These are phyloP conservation scores for Saccharomyces eubayanus DNA, from an alignment of 805 yeast species.

Conservation along the genomic window DNA sequence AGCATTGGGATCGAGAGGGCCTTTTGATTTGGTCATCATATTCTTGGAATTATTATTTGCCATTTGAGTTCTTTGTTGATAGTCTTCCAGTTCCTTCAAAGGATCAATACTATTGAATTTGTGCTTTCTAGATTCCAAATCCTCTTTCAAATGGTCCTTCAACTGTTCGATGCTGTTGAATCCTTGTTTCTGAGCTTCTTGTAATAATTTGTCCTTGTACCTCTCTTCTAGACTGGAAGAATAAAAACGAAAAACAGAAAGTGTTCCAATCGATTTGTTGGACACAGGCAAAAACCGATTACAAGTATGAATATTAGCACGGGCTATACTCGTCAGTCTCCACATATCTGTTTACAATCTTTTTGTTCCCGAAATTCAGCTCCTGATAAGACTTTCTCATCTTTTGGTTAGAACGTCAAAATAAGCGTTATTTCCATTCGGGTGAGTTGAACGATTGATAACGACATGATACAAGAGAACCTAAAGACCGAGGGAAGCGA, in stretches of 20 bases:
- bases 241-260: slow-evolving; percentile 1
- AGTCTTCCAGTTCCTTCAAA: slow-evolving; percentile 53
- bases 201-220: slow-evolving; percentile 32
- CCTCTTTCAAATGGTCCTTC: slow-evolving; percentile 51
- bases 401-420: slow-evolving; percentile 1
- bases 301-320: background rate
- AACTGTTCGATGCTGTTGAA: slow-evolving; percentile 44
- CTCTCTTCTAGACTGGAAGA: slow-evolving; percentile 18
- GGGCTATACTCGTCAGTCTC: background rate
- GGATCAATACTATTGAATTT: slow-evolving; percentile 62
- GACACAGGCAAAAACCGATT: background rate
- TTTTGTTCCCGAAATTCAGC: background rate
- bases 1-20: slow-evolving; percentile 31
- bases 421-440: slow-evolving; percentile 1
- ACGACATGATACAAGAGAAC: background rate
- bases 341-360: background rate
- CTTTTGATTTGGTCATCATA: slow-evolving; percentile 10
- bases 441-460: background rate
- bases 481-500: background rate
- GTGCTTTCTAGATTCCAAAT: slow-evolving; percentile 46
- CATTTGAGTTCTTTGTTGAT: slow-evolving; percentile 33
- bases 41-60: slow-evolving; percentile 8
- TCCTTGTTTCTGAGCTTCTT: slow-evolving; percentile 32
- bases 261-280: background rate
- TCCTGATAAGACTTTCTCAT: background rate